Base-by-base conservation (phyloP, 352 stramenopile species). In the Pythium oligandrum region DNA sequence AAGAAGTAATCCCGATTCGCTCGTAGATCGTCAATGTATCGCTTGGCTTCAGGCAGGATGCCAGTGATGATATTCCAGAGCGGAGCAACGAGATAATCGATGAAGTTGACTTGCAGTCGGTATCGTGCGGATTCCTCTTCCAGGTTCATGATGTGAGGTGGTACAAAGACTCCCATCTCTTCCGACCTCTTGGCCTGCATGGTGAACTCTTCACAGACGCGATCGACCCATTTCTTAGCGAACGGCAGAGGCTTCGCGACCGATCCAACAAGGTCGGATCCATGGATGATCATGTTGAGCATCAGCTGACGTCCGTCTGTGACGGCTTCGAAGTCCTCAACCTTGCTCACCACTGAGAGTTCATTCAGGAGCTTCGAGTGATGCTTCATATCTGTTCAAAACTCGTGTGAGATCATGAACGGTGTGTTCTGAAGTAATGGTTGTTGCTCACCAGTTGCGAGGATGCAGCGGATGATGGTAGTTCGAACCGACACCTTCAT, bases 261-360 rank as follows among this genome's bases (percentile, higher is more conserved):
- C 17, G 82, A 89, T 26, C 17, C 17, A 40, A 67, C 66, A 17
- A 96, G 53, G 51, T 96, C 86, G 0, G 78, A 65, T 11, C 77
- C 66, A 57, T 96, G 84, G 40, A 96, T 80, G 55, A 96, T 71
- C 76, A 90, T 87, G 60, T 82, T 90, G 43, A 90, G 66, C 75
- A 90, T 74, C 17, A 89, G 65, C 51, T 92, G 79, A 6, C 78
- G 73, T 3, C 75, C 76, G 46, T 89, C 74, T 0, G 78, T 74
- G 10, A 84, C 70, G 26, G 66, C 75, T 45, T 85, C 64, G 39
- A 90, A 87, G 34, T 80, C 73, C 1, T 66, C 44, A 30, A 86
- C 64, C 0, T 62, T 68, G 43, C 54, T 66, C 30, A 87, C 63
- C 30, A 63, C 51, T 4, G 75, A 52, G 40, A 90, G 51, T 49